A percentile compares a stretch with the other conserved stretches of the same genome.
Conservation (phyloP, 2,329 filamentous ascomycete genomes). For the Colletotrichum graminicola region DNA sequence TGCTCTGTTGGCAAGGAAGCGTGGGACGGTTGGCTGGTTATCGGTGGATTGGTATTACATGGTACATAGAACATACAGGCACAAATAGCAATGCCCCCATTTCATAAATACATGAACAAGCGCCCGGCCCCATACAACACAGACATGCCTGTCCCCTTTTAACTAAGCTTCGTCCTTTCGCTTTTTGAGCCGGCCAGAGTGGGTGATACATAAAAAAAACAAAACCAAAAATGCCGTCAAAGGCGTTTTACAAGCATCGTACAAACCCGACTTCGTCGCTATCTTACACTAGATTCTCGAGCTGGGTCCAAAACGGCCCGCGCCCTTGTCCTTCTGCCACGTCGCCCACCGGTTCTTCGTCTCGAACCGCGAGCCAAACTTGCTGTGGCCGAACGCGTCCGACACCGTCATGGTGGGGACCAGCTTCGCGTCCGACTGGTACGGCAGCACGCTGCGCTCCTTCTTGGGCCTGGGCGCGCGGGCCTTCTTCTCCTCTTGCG, state of each 20-base stretch:
- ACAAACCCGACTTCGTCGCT: neutral
- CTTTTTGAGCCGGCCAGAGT: neutral
- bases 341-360: constrained; percentile 35
- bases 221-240: constrained; percentile 17
- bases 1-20: too few relatives aligned
- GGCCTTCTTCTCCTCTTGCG: constrained; percentile 45
- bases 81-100: neutral
- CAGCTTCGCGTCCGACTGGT: constrained; percentile 51
- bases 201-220: constrained; percentile 9
- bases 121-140: constrained; percentile 6
- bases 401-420: constrained; percentile 53
- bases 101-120: neutral
- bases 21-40: too few relatives aligned
- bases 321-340: constrained; percentile 41
- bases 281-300: constrained; percentile 39
- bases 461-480: constrained; percentile 26
- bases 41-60: neutral
- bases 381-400: constrained; percentile 48
- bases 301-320: constrained; percentile 36
- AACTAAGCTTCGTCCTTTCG: neutral
- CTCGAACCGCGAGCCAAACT: constrained; percentile 35
- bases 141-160: neutral
- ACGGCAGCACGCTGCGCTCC: constrained; percentile 51
- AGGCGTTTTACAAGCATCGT: constrained; percentile 13
- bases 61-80: neutral